Evolutionary conservation across 148 eudicot species (phyloP).

Genomic region (Arctostaphylos glauca): DNA sequence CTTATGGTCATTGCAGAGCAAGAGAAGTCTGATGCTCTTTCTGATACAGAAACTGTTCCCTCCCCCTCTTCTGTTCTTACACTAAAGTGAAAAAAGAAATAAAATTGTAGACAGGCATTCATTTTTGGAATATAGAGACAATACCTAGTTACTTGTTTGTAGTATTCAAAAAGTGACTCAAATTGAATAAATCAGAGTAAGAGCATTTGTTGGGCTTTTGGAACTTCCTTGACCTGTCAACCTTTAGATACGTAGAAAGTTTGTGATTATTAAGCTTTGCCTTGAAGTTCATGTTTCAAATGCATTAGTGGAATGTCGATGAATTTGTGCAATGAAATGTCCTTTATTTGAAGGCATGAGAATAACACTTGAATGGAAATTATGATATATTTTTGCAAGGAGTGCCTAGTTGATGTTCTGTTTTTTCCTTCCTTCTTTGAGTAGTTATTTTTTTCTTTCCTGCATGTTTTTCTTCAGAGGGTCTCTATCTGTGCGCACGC

Average conservation of each 20-base stretch:
- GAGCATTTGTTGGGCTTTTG: neutral
- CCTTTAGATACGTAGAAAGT: neutral
- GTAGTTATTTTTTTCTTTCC: neutral
- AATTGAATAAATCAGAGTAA: neutral
- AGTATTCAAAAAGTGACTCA: neutral
- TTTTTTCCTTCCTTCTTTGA: neutral
- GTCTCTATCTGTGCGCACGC: neutral
- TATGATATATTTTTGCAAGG: neutral
- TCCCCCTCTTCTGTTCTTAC: neutral
- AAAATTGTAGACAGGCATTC: neutral
- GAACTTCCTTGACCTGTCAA: neutral
- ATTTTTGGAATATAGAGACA: neutral
- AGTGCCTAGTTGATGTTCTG: neutral
- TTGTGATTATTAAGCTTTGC: neutral
- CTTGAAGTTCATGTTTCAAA: neutral
- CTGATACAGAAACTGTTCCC: neutral
- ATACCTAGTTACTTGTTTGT: neutral
- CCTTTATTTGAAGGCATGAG: neutral
- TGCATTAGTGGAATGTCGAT: neutral
- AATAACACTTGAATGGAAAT: neutral
- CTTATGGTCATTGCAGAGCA: constrained; percentile 42
- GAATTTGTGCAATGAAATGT: neutral
- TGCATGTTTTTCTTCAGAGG: neutral
- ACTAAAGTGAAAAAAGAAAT: neutral
- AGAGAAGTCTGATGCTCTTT: constrained; percentile 32